Evolutionary conservation across 805 yeast species (phyloP).

Genomic region (Saccharomycopsis malanga): DNA sequence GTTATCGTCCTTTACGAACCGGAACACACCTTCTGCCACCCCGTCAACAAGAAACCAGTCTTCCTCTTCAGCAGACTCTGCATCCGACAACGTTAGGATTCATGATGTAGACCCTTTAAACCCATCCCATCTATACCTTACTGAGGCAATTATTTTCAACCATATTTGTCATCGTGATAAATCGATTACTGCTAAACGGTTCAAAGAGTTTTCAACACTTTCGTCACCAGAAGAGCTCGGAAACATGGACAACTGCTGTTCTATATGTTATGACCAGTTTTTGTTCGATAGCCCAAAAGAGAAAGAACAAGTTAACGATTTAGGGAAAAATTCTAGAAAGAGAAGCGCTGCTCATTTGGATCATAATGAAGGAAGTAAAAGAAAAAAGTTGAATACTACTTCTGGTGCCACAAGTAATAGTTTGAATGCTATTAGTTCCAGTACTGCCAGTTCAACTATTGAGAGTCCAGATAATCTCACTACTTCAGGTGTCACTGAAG

Average conservation of each 20-base stretch:
- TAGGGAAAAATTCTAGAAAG: not conserved
- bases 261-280: conserved; percentile 18
- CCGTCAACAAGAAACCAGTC: not conserved
- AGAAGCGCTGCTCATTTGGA: not conserved
- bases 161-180: not conserved
- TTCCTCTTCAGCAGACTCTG: no score
- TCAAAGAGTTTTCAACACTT: conserved; percentile 6
- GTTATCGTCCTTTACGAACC: not conserved
- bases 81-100: no score
- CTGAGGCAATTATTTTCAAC: conserved; percentile 12
- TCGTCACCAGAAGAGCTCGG: not conserved
- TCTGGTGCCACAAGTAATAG: not conserved
- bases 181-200: conserved; percentile 6
- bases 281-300: not conserved
- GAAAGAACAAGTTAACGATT: not conserved
- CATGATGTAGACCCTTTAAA: no score
- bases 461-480: not conserved
- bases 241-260: conserved; percentile 8
- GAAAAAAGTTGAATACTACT: not conserved
- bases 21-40: not conserved
- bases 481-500: not conserved
- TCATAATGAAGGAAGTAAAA: not conserved
- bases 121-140: not conserved
- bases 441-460: not conserved
- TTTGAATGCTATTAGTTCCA: not conserved